Evolutionary conservation across 2,329 filamentous ascomycete genomes (phyloP), one percentile per base, ranked within the genome.

Genomic region (Fusarium subtropicale): DNA sequence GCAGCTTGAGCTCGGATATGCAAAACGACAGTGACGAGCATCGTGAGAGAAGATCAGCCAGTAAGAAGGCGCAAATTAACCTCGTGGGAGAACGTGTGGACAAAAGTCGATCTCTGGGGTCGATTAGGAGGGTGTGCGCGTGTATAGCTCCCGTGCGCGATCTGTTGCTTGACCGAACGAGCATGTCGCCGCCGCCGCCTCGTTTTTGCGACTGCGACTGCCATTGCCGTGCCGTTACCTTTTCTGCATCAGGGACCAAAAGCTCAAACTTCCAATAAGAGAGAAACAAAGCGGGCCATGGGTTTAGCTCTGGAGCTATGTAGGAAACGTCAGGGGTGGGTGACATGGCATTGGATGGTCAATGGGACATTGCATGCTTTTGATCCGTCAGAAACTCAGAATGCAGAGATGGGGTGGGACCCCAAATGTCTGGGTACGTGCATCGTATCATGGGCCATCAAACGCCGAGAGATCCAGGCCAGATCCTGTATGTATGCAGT

Each of bases 71-170:
- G 36, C 46, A 48, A 31, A 63, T 60, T 64, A 66, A 63, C 73
- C 72, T 62, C 73, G 73, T 75, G 73, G 72, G 74, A 74, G 64
- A 75, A 66, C 53, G 70, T 71, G 57, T 75, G 73, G 73, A 66
- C 55, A 60, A 69, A 64, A 75, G 64, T 39, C 47, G 61, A 66
- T 74, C 67, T 71, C 60, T 69, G 63, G 54, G 64, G 55, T 62
- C 54, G 34, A 62, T 50, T 38, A 26, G 64, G 52, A 51, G 68
- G 52, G 67, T 48, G 55, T 64, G 63, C 36, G 54, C 41, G 41
- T 48, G 52, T 36, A 54, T 61, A 65, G 61, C 47, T 68, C 60
- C 66, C 66, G 65, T 61, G 65, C 60, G 34, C 34, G 24, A 52
- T 60, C 47, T 36, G 58, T 69, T 60, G 47, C 61, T 69, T 64